Base-by-base conservation (phyloP, 179 eudicot genomes). In the Silene coronaria region DNA sequence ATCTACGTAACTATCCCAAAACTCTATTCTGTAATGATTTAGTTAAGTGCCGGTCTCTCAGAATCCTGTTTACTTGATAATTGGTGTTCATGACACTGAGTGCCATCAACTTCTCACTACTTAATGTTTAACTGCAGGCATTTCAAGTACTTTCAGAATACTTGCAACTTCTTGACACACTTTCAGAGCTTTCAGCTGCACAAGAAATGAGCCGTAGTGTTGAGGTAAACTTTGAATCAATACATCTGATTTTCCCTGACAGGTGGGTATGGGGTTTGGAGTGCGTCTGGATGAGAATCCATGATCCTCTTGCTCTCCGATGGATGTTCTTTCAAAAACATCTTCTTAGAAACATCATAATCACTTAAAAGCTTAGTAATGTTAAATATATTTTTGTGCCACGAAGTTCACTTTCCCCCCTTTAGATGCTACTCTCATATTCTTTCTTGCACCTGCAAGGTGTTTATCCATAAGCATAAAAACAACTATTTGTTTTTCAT, bases 81-180 rank as follows among this genome's bases (percentile, higher is more conserved):
- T 12, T 62, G 17, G 17, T 62, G 32, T 26, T 62, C 28, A 23
- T 3, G 30, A 24, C n/a, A 22, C 32, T 62, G 16, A 62, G 26
- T 45, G 30, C 24, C 75, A 75, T 38, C 59, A 42, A 19, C 45
- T 34, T 84, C 70, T 84, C 69, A 76, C 72, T 70, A 26, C 48
- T 17, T 57, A 34, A 70, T 78, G 48, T 61, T 46, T 73, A 58
- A 62, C 22, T 80, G 83, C 92, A 94, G 98, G 98, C 96, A 70
- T 91, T 94, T 81, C 96, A 90, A 87, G 93, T 90, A 66, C 85
- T 94, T 45, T 89, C 97, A 8, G 98, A 92, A 80, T 91, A 89
- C 84, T 84, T 94, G 85, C 98, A 91, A 81, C 84, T 90, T 81
- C 76, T 94, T 60, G 98, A 91, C 81, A 89, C 88, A 75, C 82